phyloP scores from a whole-genome alignment of 2,329 filamentous ascomycete species.

The Colletotrichum camelliae region DNA sequence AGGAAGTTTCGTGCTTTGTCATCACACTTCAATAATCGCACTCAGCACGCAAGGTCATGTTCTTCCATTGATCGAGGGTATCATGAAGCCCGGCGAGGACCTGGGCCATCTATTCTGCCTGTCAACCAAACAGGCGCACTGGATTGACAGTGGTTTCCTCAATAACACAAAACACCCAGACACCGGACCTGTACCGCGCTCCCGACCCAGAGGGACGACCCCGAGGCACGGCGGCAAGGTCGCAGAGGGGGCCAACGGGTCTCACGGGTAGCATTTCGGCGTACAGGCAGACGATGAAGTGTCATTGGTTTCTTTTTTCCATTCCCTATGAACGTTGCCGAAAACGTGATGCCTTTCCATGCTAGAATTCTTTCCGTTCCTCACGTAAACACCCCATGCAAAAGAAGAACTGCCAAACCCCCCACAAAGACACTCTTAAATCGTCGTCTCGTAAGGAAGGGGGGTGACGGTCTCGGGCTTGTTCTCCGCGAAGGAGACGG shows the following conservation, averaged over 20 bases:
- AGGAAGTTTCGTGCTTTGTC: not conserved
- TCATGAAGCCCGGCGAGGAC: constrained; percentile 14
- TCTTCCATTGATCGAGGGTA: constrained; percentile 19
- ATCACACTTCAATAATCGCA: not conserved
- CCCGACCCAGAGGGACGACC: not conserved
- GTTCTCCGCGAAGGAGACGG: constrained; percentile 81
- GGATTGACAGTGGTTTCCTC: not conserved
- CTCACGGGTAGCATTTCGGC: constrained; percentile 5
- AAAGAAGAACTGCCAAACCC: constrained; percentile 24
- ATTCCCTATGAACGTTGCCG: constrained; percentile 26
- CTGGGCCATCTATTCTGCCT: constrained; percentile 11
- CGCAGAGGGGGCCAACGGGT: not conserved
- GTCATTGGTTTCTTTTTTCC: constrained; percentile 24
- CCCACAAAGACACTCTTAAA: constrained; percentile 62
- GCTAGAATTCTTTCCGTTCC: constrained; percentile 25
- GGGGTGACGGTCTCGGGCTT: constrained; percentile 90
- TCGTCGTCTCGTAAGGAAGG: constrained; percentile 97
- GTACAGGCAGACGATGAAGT: constrained; percentile 11
- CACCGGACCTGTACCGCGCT: constrained; percentile 1
- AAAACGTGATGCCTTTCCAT: constrained; percentile 26
- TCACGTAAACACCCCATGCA: constrained; percentile 27
- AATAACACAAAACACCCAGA: constrained; percentile 11
- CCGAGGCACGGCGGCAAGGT: not conserved
- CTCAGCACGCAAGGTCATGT: not conserved
- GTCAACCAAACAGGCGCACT: not conserved